A percentile compares a stretch with the other conserved stretches of the same genome.
Conservation (phyloP, 1,284 basidiomycete species). For the Xanthoconium separans region DNA sequence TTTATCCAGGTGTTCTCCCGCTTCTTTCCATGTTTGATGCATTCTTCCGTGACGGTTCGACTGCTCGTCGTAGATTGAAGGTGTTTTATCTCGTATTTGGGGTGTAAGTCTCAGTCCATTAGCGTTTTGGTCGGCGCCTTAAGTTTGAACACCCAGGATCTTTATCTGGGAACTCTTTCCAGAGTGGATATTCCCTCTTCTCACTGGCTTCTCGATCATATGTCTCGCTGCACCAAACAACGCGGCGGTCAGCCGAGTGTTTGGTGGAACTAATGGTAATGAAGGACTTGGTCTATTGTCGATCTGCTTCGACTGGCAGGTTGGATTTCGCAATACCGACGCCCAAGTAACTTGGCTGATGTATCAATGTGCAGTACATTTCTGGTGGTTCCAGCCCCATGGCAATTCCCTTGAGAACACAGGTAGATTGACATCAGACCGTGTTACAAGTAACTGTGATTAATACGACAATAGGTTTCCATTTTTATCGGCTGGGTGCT, state of each 20-base stretch:
- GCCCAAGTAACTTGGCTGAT: background rate
- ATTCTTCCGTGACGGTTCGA: constrained; percentile 48
- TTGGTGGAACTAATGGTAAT: constrained; percentile 62
- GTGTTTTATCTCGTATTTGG: constrained; percentile 52
- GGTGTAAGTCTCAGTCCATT: constrained; percentile 26
- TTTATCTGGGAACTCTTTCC: constrained; percentile 53
- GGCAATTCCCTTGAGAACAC: constrained; percentile 44
- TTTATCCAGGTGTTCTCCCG: constrained; percentile 55
- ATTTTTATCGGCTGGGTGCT: constrained; percentile 42
- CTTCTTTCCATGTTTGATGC: constrained; percentile 58
- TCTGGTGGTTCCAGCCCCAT: constrained; percentile 34
- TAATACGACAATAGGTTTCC: constrained; percentile 34
- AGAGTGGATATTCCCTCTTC: constrained; percentile 51
- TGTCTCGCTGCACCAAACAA: constrained; percentile 55
- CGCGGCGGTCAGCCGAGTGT: constrained; percentile 50
- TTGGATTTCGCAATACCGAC: background rate
- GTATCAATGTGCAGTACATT: constrained; percentile 39
- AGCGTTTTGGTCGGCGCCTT: background rate
- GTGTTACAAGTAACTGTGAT: background rate
- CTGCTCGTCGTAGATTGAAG: constrained; percentile 43
- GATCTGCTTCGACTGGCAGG: constrained; percentile 9
- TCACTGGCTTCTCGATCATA: constrained; percentile 54
- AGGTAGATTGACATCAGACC: constrained; percentile 19
- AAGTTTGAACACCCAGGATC: constrained; percentile 30
- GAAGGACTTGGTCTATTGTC: constrained; percentile 48